Evolutionary conservation across 768 basidiomycete species (phyloP).

Genomic region (Suillus subluteus): DNA sequence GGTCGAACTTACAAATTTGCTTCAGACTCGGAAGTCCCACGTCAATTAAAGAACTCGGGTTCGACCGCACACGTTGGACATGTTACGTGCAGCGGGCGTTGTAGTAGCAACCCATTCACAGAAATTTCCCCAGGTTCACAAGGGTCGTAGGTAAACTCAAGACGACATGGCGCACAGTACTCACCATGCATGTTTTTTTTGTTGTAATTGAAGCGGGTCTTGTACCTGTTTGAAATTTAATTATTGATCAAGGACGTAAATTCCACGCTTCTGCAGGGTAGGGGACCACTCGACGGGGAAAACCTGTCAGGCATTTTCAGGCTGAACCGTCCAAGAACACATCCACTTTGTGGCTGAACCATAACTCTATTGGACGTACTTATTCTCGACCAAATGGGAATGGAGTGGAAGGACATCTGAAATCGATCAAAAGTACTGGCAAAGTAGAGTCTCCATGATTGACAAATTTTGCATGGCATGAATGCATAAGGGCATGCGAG

Average conservation of each 20-base stretch:
- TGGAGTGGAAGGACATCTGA: background rate
- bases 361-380: background rate
- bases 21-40: background rate
- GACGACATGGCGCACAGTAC: background rate
- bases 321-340: background rate
- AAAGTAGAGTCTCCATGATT: constrained; percentile 5
- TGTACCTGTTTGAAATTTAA: background rate
- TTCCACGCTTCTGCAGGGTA: too few species aligned
- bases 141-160: background rate
- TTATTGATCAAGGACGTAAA: background rate
- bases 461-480: constrained; percentile 12
- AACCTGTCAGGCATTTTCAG: background rate
- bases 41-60: background rate
- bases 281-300: too few species aligned
- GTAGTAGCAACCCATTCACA: background rate
- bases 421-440: background rate
- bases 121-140: too few species aligned
- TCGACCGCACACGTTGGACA: background rate
- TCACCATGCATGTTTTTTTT: background rate
- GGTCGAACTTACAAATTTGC: background rate
- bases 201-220: background rate
- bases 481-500: constrained; percentile 18
- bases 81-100: background rate
- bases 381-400: background rate
- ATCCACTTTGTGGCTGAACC: background rate